A percentile compares a stretch with the other conserved stretches of the same genome.
phyloP scores from a whole-genome alignment of 768 basidiomycete genomes.

The Floccularia luteovirens region DNA sequence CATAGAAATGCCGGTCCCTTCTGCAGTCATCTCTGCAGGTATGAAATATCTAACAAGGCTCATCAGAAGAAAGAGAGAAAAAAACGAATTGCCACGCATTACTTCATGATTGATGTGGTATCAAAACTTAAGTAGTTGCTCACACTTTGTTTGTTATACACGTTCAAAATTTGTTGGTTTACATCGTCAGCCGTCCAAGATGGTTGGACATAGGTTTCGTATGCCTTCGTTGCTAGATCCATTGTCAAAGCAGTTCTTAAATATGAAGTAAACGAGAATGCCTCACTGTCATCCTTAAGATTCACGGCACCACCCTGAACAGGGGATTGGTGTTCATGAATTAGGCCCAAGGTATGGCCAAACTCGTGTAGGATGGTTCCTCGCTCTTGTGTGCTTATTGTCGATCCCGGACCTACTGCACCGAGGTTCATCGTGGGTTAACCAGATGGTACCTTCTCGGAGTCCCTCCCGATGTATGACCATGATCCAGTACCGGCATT shows the following conservation, averaged over 20 bases:
- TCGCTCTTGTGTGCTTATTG: neutral
- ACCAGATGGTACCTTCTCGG: neutral
- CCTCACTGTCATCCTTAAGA: neutral
- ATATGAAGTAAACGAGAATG: neutral
- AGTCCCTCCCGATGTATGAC: neutral
- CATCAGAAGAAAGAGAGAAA: neutral
- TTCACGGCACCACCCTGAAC: neutral
- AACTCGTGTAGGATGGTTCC: constrained; percentile 3
- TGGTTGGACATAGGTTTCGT: neutral
- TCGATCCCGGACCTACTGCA: neutral
- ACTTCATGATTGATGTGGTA: constrained; percentile 3
- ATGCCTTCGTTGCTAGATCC: neutral
- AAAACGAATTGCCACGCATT: neutral
- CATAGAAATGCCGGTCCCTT: neutral
- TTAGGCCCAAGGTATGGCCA: neutral
- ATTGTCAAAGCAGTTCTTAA: neutral
- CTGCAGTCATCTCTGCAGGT: neutral
- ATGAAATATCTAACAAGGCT: constrained; percentile 1
- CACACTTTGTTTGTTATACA: neutral
- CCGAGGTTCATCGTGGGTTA: neutral
- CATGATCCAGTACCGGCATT: neutral
- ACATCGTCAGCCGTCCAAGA: neutral
- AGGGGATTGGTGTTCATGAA: neutral
- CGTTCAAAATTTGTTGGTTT: neutral
- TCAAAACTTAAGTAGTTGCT: constrained; percentile 1